Evolutionary conservation across 2,329 filamentous ascomycete genomes (phyloP).

Genomic region (Sporothrix phasma): DNA sequence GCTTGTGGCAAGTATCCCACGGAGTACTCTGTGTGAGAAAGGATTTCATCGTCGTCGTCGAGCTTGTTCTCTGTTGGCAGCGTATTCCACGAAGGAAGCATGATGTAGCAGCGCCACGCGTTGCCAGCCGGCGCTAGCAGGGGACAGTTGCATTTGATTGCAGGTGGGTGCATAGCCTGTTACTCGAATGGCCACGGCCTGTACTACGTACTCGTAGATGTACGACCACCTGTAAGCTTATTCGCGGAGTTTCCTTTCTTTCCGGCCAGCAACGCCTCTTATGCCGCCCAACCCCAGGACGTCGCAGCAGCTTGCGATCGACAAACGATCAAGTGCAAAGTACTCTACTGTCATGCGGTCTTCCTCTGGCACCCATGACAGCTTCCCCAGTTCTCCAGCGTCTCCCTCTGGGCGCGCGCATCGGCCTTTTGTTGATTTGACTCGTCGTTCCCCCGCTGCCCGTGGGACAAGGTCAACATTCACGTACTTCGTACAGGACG

Average conservation of each 20-base stretch:
- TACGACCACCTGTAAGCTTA: not conserved
- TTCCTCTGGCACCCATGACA: not conserved
- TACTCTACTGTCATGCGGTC: not conserved
- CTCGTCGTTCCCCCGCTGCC: not conserved
- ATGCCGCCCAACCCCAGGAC: not conserved
- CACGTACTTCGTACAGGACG: too few species aligned
- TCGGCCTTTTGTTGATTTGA: not conserved
- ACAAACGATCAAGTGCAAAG: not conserved
- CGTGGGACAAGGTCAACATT: not conserved
- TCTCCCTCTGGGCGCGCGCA: not conserved
- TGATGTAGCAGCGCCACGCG: not conserved
- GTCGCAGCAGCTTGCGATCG: too few species aligned
- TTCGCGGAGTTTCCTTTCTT: not conserved
- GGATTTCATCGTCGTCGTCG: too few species aligned
- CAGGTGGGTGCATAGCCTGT: not conserved
- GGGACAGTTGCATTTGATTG: not conserved
- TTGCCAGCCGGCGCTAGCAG: conserved; percentile 7
- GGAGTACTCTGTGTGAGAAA: not conserved
- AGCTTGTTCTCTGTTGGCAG: too few species aligned
- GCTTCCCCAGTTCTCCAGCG: not conserved
- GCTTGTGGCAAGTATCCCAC: too few species aligned
- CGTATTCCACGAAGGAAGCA: conserved; percentile 4
- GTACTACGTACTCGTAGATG: not conserved
- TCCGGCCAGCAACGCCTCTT: not conserved
- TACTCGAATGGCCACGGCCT: not conserved